Percentiles rank a stretch among this genome's conserved stretches.
Conservation (phyloP, 2,329 filamentous ascomycete species). For the Coleophoma crateriformis region DNA sequence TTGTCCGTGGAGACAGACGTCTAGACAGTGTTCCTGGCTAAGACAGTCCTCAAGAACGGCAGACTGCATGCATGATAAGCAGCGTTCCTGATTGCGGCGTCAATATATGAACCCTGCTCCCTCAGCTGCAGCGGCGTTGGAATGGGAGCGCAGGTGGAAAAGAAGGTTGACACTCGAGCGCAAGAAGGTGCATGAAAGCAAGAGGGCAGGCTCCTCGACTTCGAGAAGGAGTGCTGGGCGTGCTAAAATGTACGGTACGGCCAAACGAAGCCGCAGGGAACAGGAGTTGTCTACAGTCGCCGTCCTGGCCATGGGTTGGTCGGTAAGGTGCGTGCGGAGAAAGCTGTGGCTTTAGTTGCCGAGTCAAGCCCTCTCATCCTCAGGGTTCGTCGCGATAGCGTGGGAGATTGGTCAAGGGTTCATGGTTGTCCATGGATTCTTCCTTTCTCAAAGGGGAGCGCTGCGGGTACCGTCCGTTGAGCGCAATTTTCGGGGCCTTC, state of each 20-base stretch:
- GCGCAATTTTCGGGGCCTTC: background rate
- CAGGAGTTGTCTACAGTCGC: background rate
- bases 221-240: background rate
- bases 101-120: conserved; percentile 22
- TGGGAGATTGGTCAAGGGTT: background rate
- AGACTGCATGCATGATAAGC: conserved; percentile 30
- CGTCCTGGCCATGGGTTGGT: background rate
- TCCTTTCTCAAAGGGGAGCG: background rate
- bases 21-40: conserved; percentile 26
- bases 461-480: background rate
- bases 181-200: conserved; percentile 13
- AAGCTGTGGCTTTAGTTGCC: conserved; percentile 1
- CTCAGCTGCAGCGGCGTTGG: conserved; percentile 22
- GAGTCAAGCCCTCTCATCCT: background rate
- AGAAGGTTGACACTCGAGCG: conserved; percentile 13
- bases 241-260: background rate
- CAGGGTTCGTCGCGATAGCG: background rate
- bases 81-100: conserved; percentile 26
- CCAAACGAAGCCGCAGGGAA: background rate
- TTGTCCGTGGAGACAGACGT: conserved; percentile 11
- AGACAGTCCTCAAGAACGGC: conserved; percentile 26
- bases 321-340: background rate
- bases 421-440: background rate
- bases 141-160: conserved; percentile 9
- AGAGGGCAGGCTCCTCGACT: conserved; percentile 12